Evolutionary conservation across 2,329 filamentous ascomycete genomes (phyloP).

Genomic region (Alternaria novae-zelandiae): DNA sequence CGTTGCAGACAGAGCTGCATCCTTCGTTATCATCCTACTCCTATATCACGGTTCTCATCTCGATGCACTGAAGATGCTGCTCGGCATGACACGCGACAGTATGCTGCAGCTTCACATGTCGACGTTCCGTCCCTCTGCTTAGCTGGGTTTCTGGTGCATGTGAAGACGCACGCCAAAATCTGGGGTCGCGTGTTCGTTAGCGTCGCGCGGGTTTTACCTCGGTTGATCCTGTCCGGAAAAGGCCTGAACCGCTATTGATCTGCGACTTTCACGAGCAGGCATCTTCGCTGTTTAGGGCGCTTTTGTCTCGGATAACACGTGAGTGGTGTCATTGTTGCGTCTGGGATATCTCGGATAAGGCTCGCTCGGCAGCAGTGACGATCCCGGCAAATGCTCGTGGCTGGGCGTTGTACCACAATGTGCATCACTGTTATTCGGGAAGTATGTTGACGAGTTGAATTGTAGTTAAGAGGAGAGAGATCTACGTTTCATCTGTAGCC

Average conservation of each 20-base stretch:
- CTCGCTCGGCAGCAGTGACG: background rate
- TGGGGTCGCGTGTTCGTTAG: slow-evolving; percentile 17
- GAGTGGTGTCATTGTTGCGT: slow-evolving; percentile 2
- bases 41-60: background rate
- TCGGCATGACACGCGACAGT: slow-evolving; percentile 26
- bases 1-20: slow-evolving; percentile 3
- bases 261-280: slow-evolving; percentile 8
- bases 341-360: slow-evolving; percentile 1
- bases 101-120: slow-evolving; percentile 40
- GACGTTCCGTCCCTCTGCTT: slow-evolving; percentile 8
- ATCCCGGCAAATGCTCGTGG: slow-evolving; percentile 1
- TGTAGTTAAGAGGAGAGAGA: background rate
- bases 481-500: slow-evolving; percentile 28
- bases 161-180: slow-evolving; percentile 33
- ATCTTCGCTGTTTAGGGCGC: background rate
- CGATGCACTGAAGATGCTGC: background rate
- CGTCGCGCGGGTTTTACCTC: slow-evolving; percentile 16
- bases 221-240: slow-evolving; percentile 18
- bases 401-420: background rate
- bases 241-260: slow-evolving; percentile 16
- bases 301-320: slow-evolving; percentile 6
- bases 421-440: background rate
- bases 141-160: slow-evolving; percentile 29
- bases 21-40: background rate
- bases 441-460: background rate